Conservation (phyloP, 148 eudicot genomes). For the Rhododendron henanense region DNA sequence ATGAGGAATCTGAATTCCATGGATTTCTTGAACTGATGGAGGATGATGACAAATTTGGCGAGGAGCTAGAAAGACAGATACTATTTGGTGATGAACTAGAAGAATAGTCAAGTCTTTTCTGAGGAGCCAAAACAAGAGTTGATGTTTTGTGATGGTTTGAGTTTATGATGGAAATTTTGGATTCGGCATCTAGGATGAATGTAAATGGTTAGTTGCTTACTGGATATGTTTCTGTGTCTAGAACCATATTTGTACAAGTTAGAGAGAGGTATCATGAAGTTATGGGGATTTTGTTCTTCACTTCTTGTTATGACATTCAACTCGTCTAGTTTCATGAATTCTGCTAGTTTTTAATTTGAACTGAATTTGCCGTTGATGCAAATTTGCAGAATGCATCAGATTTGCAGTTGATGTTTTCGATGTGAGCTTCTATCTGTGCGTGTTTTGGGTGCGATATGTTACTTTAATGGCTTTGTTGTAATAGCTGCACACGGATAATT, state of each 20-base stretch:
- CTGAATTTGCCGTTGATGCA: not conserved
- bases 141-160: not conserved
- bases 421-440: not conserved
- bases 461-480: no score
- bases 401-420: not conserved
- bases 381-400: not conserved
- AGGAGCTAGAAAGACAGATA: constrained; percentile 31
- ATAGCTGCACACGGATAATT: no score
- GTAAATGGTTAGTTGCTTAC: not conserved
- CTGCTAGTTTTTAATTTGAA: not conserved
- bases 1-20: not conserved
- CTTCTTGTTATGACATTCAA: not conserved
- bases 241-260: not conserved
- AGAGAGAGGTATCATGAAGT: not conserved
- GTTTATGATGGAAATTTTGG: not conserved
- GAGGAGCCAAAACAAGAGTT: constrained; percentile 23
- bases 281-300: not conserved
- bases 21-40: constrained; percentile 9
- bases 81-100: constrained; percentile 15
- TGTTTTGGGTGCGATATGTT: not conserved
- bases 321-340: not conserved
- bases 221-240: not conserved
- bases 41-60: constrained; percentile 23
- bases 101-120: not conserved
- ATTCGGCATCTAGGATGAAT: not conserved